These are phyloP conservation scores for Prunus kanzakura DNA, from an alignment of 306 rosid species.

Conservation along the genomic window DNA sequence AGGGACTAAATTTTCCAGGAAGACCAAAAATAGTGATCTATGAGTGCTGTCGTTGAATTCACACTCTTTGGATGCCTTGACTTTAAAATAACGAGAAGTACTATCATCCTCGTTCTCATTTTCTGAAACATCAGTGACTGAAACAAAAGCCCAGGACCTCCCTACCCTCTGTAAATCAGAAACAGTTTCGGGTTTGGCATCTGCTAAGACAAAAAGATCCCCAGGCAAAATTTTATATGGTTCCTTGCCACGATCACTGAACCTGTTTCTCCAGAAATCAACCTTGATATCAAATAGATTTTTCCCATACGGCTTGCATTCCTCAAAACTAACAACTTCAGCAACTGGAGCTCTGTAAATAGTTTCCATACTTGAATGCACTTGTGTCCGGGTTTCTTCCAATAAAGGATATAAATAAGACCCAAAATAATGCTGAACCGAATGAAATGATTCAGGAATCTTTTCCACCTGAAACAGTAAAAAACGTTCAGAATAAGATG, in stretches of 20 bases:
- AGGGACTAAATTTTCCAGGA: slow-evolving; percentile 46
- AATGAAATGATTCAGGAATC: slow-evolving; percentile 44
- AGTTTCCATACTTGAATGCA: slow-evolving; percentile 53
- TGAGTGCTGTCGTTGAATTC: slow-evolving; percentile 9
- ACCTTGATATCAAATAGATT: slow-evolving; percentile 36
- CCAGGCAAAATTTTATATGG: slow-evolving; percentile 60
- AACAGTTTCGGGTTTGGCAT: slow-evolving; percentile 48
- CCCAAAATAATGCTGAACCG: slow-evolving; percentile 39
- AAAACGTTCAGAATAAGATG: background rate
- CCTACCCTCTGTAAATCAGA: slow-evolving; percentile 49
- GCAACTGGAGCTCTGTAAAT: slow-evolving; percentile 49
- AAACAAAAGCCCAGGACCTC: slow-evolving; percentile 47
- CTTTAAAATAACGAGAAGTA: slow-evolving; percentile 39
- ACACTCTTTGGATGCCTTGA: slow-evolving; percentile 36
- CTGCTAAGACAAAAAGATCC: slow-evolving; percentile 55
- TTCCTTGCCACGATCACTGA: slow-evolving; percentile 44
- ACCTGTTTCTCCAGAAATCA: slow-evolving; percentile 51
- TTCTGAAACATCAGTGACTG: slow-evolving; percentile 34
- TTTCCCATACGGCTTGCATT: slow-evolving; percentile 11
- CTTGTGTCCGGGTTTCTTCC: slow-evolving; percentile 66
- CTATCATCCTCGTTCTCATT: slow-evolving; percentile 28
- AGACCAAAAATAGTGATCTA: slow-evolving; percentile 39
- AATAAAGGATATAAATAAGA: slow-evolving; percentile 52
- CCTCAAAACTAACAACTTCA: slow-evolving; percentile 34
- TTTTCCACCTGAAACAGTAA: slow-evolving; percentile 33